Percentiles rank a stretch among this genome's conserved stretches.
Evolutionary conservation across 208 protist species (phyloP).

Genomic region (Acanthamoeba lenticulata): DNA sequence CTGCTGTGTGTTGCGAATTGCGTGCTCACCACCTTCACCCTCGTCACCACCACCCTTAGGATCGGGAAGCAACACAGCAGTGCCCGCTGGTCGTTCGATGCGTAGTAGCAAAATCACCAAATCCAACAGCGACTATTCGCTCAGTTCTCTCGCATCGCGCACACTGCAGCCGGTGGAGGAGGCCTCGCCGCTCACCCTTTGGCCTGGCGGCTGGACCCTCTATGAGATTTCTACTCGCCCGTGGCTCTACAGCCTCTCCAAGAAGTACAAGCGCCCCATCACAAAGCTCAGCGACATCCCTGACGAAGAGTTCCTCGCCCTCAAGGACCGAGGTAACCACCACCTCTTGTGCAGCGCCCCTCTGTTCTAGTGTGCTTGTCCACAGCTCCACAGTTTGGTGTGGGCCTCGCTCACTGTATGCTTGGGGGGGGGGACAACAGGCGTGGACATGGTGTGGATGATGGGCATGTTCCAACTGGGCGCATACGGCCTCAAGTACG

Average conservation of each 20-base stretch:
- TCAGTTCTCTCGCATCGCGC: background rate
- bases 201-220: constrained; percentile 72
- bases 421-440: no score
- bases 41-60: no score
- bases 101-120: constrained; percentile 12
- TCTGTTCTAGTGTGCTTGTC: background rate
- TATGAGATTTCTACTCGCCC: constrained; percentile 84
- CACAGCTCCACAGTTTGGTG: no score
- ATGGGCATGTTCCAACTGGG: constrained; percentile 88
- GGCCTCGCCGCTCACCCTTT: background rate
- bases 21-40: no score
- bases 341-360: background rate
- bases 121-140: background rate
- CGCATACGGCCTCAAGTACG: constrained; percentile 80
- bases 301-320: constrained; percentile 67
- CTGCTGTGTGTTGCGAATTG: no score
- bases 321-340: constrained; percentile 41
- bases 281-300: constrained; percentile 78
- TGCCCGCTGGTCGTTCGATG: constrained; percentile 2
- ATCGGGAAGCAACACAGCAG: background rate
- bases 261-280: constrained; percentile 79
- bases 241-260: constrained; percentile 83
- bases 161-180: constrained; percentile 9
- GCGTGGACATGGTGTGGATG: constrained; percentile 85
- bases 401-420: no score